Evolutionary conservation across 768 basidiomycete species (phyloP), one percentile per base, ranked within the genome.

Genomic region (Pholiota molesta): DNA sequence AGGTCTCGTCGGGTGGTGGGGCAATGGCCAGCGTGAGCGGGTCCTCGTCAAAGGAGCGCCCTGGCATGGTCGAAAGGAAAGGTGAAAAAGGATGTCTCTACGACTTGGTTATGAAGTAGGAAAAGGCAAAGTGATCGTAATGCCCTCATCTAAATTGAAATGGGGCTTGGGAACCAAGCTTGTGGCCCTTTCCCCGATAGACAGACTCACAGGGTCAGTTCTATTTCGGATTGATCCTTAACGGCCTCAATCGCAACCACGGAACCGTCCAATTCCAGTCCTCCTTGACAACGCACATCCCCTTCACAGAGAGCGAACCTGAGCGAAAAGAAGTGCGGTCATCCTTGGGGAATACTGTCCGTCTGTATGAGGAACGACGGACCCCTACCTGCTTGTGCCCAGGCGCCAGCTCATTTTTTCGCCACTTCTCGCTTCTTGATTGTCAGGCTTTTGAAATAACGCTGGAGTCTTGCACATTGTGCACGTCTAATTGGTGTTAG

Each of bases 1-100:
- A 75, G 0, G 88, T 84, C 68, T 93, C 92, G 68, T 86, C 77
- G 1, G 78, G 75, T 9, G 90, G 88, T 1, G 90, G 89, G n/a
- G 81, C 81, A 28, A 91, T 74, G 5, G 85, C 82, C 55, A 77
- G 68, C 5, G 87, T 76, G 23, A 92, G 76, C 0, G 90, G 90
- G 70, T 92, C 90, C 59, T 86, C 83, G 47, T 84, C 80, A 68
- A 69, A 68, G 8, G 72, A 62, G 58, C 73, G 75, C 53, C 71
- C 73, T 14, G 57, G 57, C 57, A 58, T 58, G 21, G 45, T 23
- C 19, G 33, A 52, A 39, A 19, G 45, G 33, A 11, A 39, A 33
- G 42, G 17, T 14, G 45, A 42, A 57, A 31, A 49, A 31, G 5
- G 47, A 19, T 9, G 47, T 49, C 28, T 14, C 29, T 14, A 47